These are phyloP conservation scores for Discostella pseudostelligera DNA, from an alignment of 108 stramenopile species.

Conservation along the genomic window DNA sequence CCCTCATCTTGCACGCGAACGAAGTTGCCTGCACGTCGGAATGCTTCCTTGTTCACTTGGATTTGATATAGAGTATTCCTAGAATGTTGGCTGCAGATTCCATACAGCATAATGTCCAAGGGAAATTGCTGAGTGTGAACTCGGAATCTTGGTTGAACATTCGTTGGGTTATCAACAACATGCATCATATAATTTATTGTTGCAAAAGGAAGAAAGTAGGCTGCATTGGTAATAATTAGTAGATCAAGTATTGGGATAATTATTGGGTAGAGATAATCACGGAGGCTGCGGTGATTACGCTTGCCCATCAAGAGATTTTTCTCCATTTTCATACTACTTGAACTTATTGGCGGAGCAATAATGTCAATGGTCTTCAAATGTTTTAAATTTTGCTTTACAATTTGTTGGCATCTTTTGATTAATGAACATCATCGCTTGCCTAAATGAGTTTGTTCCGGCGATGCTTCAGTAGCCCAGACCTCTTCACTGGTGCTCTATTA, in stretches of 20 bases:
- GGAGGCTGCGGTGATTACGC: no score
- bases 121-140: neutral
- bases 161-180: neutral
- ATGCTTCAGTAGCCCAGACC: no score
- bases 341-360: no score
- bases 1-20: neutral
- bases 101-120: slow-evolving; percentile 3
- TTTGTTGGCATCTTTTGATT: no score
- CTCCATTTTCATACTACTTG: no score
- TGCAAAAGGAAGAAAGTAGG: slow-evolving; percentile 7
- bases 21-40: neutral
- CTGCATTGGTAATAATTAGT: neutral
- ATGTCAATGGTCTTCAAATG: no score
- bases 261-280: neutral
- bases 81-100: slow-evolving; percentile 2
- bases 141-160: neutral
- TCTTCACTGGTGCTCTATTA: no score
- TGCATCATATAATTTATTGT: slow-evolving; percentile 5
- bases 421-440: no score
- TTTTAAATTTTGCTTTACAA: no score
- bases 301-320: no score
- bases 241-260: neutral
- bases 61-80: neutral
- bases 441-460: no score
- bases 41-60: neutral